phyloP scores from a whole-genome alignment of 306 rosid species.

The Acmispon strigosus region DNA sequence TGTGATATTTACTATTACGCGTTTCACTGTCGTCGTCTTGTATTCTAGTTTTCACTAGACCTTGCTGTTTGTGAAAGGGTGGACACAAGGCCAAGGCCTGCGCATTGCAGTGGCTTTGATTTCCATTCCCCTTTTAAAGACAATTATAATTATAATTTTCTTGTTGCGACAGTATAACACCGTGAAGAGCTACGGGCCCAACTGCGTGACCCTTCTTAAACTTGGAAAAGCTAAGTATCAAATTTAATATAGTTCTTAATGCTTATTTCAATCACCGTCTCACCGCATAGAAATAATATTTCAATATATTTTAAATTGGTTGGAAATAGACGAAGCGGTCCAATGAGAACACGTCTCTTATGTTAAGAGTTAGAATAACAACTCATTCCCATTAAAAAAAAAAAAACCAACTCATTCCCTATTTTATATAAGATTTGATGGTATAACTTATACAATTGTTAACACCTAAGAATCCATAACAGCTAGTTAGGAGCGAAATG shows the following conservation, averaged over 20 bases:
- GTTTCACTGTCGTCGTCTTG: not conserved
- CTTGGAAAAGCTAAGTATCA: not conserved
- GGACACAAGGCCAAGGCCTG: not conserved
- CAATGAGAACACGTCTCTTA: not conserved
- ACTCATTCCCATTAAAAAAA: too few relatives aligned
- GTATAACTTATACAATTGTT: too few relatives aligned
- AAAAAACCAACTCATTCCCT: too few relatives aligned
- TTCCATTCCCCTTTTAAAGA: too few relatives aligned
- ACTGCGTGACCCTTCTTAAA: not conserved
- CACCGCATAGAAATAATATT: not conserved
- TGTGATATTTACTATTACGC: not conserved
- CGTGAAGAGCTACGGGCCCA: not conserved
- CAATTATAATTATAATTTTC: not conserved
- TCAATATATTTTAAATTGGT: not conserved
- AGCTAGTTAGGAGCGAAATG: too few relatives aligned
- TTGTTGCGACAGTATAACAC: not conserved
- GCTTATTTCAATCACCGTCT: not conserved
- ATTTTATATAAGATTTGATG: too few relatives aligned
- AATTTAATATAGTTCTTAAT: not conserved
- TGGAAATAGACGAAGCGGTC: not conserved
- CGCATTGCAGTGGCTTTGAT: conserved; percentile 11
- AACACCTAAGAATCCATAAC: too few relatives aligned
- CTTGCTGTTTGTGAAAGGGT: conserved; percentile 9
- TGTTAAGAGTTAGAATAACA: not conserved
- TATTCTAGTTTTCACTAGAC: not conserved